These are phyloP conservation scores for Eucalyptus pauciflora DNA, from an alignment of 345 rosid species.

Conservation along the genomic window DNA sequence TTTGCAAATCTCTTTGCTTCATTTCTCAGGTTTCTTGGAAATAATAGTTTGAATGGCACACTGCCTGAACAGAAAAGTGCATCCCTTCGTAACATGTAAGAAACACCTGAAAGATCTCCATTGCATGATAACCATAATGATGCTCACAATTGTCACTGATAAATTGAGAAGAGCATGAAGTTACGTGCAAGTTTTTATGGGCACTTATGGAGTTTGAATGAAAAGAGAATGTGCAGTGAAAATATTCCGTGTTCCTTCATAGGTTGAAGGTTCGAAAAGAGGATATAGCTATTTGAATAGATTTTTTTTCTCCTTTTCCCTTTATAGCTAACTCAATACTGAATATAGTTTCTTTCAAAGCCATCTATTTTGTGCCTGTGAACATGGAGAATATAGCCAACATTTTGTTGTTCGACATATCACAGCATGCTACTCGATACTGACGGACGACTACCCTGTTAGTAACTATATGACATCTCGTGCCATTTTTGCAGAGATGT, in stretches of 20 bases:
- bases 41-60: conserved; percentile 37
- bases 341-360: not conserved
- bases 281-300: not conserved
- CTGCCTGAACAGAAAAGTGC: conserved; percentile 37
- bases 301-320: not conserved
- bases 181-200: not conserved
- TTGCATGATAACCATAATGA: not conserved
- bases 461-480: not conserved
- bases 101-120: not conserved
- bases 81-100: conserved; percentile 46
- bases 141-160: not conserved
- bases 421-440: not conserved
- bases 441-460: not conserved
- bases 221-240: not conserved
- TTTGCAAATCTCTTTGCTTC: not conserved
- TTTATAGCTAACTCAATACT: not conserved
- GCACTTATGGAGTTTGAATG: not conserved
- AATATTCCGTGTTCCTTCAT: not conserved
- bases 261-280: not conserved
- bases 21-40: conserved; percentile 52
- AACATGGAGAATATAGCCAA: not conserved
- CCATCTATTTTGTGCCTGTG: no score
- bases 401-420: not conserved
- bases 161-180: accelerated
- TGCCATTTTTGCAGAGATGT: conserved; percentile 23